Evolutionary conservation across 2,329 filamentous ascomycete genomes (phyloP), one percentile per base, ranked within the genome.

Genomic region (Monosporascus cannonballus): DNA sequence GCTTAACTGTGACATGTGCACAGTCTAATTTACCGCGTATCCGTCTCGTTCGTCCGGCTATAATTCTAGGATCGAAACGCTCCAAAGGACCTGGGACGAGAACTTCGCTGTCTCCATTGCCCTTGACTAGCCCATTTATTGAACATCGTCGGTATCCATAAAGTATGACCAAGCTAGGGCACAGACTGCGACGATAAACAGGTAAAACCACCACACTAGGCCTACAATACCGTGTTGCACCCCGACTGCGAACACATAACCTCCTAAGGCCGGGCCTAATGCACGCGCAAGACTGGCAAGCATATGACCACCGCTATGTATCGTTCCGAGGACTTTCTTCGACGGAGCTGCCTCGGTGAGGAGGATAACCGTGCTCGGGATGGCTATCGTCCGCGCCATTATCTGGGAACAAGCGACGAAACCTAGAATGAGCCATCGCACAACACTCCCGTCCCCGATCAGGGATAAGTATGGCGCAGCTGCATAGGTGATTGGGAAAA

Each of bases 391-490:
- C 38, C 83, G 72, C 2, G 80, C 83, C 22, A 81, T 71, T 39
- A 86, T 83, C 64, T 86, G 83, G 2, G 83, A 64, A 24, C 76
- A 75, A 1, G 85, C 70, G 1, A 86, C 77, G 11, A 75, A 54
- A 0, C 74, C 76, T 27, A 86, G 78, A 1, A 76, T 74, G 0
- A 76, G 66, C 82, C 82, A 86, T 22, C 84, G 54, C 20, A 30
- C 67, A 3, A 66, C 58, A 52, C 71, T 50, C 51, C 67, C 44
- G 6, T 75, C 75, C 0, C 81, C 79, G 0, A 86, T 65, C 15
- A 85, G 66, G 1, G 81, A 76, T 8, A 86, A 73, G 59, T 83
- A 85, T 0, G 83, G 83, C 49, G 82, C 79, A 5, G 82, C 66
- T 1, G 75, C 64, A 60, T 86, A 86, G 0, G 81, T 79, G 9